phyloP scores from a whole-genome alignment of 768 basidiomycete species.

The Tylopilus plumbeoviolaceoides region DNA sequence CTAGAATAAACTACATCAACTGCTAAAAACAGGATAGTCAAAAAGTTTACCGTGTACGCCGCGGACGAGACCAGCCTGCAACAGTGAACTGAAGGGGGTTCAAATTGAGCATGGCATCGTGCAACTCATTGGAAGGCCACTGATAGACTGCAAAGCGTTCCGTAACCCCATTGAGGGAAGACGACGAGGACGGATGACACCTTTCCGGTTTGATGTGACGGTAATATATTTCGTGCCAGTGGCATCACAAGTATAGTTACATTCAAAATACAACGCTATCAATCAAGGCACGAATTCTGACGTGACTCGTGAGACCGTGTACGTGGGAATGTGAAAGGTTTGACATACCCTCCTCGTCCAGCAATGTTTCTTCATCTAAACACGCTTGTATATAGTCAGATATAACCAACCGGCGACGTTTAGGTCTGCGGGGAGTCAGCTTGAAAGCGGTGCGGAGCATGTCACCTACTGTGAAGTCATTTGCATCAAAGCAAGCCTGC shows the following conservation, averaged over 20 bases:
- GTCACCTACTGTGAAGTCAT: slow-evolving; percentile 63
- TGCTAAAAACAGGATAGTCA: neutral
- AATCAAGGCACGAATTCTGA: slow-evolving; percentile 26
- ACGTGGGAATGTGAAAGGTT: neutral
- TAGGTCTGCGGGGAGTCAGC: slow-evolving; percentile 51
- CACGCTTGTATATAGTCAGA: slow-evolving; percentile 75
- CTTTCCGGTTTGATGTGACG: neutral
- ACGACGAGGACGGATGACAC: neutral
- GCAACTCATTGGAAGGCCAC: neutral
- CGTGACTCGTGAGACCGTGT: slow-evolving; percentile 1
- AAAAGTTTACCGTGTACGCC: neutral
- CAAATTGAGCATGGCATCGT: neutral
- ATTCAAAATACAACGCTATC: neutral
- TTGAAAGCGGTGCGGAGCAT: neutral
- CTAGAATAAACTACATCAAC: no score
- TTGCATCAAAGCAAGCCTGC: slow-evolving; percentile 66
- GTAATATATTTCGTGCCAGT: neutral
- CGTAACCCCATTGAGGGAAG: neutral
- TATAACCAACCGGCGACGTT: slow-evolving; percentile 72
- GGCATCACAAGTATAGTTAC: neutral
- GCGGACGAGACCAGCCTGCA: no score
- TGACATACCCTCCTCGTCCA: slow-evolving; percentile 72
- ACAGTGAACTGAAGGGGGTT: neutral
- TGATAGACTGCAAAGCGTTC: neutral
- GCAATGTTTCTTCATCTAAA: slow-evolving; percentile 75